phyloP scores from a whole-genome alignment of 176 grass and related monocot species.

The Juncus inflexus region DNA sequence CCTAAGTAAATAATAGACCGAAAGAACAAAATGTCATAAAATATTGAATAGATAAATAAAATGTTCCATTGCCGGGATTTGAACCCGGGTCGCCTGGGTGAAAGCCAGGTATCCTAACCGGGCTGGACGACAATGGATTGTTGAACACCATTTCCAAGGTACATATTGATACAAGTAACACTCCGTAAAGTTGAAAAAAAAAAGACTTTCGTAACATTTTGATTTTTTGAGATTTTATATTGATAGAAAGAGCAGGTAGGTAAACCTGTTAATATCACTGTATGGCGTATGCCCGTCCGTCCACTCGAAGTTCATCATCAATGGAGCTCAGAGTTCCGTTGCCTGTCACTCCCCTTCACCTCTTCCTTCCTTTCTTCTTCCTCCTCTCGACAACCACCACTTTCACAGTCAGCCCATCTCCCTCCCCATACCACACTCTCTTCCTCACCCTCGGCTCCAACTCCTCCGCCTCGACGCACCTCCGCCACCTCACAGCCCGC shows the following conservation, averaged over 20 bases:
- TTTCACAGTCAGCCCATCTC: slow-evolving; percentile 16
- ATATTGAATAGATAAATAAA: neutral
- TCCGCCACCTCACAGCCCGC: slow-evolving; percentile 53
- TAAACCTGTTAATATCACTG: neutral
- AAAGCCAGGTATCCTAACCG: slow-evolving; percentile 94
- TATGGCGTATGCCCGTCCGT: neutral
- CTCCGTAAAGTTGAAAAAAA: no score
- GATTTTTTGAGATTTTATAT: no score
- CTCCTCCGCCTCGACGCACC: slow-evolving; percentile 67
- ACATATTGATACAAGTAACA: no score
- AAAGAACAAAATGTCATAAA: no score
- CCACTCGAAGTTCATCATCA: neutral
- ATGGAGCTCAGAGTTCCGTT: neutral
- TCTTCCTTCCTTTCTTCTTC: slow-evolving; percentile 13
- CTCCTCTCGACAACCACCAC: slow-evolving; percentile 3
- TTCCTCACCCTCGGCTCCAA: slow-evolving; percentile 76
- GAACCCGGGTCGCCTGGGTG: slow-evolving; percentile 85
- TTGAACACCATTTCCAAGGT: neutral
- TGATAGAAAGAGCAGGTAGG: no score
- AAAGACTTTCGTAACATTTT: no score
- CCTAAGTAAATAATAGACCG: no score
- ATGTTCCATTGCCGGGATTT: slow-evolving; percentile 83
- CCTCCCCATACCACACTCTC: slow-evolving; percentile 56
- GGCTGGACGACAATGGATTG: slow-evolving; percentile 71
- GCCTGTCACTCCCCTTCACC: slow-evolving; percentile 29